These are phyloP conservation scores for Microthlaspi erraticum DNA, from an alignment of 345 rosid species.

Conservation along the genomic window DNA sequence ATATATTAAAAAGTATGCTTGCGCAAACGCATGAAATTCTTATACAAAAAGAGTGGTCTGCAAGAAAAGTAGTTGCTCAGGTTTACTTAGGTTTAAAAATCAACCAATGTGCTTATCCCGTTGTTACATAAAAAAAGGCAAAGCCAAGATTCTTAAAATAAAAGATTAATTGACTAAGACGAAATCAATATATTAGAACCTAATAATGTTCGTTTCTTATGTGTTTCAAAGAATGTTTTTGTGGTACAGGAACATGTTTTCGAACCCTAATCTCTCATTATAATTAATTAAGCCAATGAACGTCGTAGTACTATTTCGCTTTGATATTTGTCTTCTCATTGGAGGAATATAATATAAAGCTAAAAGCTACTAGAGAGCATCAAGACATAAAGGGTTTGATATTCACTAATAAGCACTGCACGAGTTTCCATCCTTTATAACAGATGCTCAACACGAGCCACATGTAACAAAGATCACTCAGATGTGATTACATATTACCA, in stretches of 20 bases:
- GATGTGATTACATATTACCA: constrained; percentile 39
- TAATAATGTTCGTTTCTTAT: constrained; percentile 20
- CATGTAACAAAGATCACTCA: constrained; percentile 16
- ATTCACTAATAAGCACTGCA: constrained; percentile 11
- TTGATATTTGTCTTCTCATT: constrained; percentile 31
- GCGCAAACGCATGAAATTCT: constrained; percentile 1
- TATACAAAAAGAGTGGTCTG: constrained; percentile 36
- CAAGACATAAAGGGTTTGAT: constrained; percentile 28
- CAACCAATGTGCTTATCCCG: constrained; percentile 34
- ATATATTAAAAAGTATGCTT: background rate
- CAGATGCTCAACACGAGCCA: constrained; percentile 36
- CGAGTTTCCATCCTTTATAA: constrained; percentile 27
- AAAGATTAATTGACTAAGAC: constrained; percentile 36
- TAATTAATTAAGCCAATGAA: constrained; percentile 22
- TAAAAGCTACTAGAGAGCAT: constrained; percentile 36
- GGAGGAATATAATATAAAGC: constrained; percentile 28
- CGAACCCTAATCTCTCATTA: constrained; percentile 24
- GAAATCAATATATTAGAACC: constrained; percentile 25
- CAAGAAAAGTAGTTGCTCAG: constrained; percentile 31
- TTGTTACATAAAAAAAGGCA: constrained; percentile 27
- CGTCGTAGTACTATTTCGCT: constrained; percentile 14
- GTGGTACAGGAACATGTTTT: constrained; percentile 22
- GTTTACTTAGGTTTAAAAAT: constrained; percentile 37
- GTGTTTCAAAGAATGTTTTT: constrained; percentile 12
- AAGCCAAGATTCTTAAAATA: constrained; percentile 18